Evolutionary conservation across 192 early-diverging fungal species (phyloP), one percentile per base, ranked within the genome.

Genomic region (Umbelopsis ramanniana): DNA sequence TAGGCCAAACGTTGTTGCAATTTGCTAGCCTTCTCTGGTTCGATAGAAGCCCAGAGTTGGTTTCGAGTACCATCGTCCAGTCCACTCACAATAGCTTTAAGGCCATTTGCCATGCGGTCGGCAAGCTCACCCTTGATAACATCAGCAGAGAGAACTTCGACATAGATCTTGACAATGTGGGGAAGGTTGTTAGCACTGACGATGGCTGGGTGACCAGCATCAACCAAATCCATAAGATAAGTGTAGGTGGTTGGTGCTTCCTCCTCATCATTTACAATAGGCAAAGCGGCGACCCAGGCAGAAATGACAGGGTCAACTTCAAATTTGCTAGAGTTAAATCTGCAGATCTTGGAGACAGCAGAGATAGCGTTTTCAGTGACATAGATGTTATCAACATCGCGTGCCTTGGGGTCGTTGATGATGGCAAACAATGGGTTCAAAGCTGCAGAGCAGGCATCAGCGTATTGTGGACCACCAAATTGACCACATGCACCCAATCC

Each of bases 361-460:
- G 95, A 86, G 19, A 97, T 85, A 17, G 91, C 91, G 73, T 98
- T 99, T 81, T 99, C 98, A 0, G 95, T 96, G 7, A 93, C 95
- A 76, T 89, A 88, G 11, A 96, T 74, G 69, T 93, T 95, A 33
- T 93, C 95, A 7, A 87, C 78, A 23, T 79, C 79, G 21, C 93
- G 87, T 9, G 96, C 80, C 35, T 87, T 87, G 17, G 87, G 76
- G 6, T 77, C 80, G 69, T 89, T 86, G 72, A 96, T 86, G 22
- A 89, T 74, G 52, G 84, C 87, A 70, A 97, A 88, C 54, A 98
- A 82, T n/a, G 82, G 85, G 0, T 87, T 87, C 60, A 99, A 83
- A 21, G 93, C 92, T 19, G 88, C 81, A 35, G 81, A 80, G 47
- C 91, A 89, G 45, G 89, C 89, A 48, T 89, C 91, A 6, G 89